Percentiles rank a stretch among this genome's conserved stretches.
Evolutionary conservation across 176 grass and related monocot species (phyloP).

Genomic region (Thinopyrum elongatum): DNA sequence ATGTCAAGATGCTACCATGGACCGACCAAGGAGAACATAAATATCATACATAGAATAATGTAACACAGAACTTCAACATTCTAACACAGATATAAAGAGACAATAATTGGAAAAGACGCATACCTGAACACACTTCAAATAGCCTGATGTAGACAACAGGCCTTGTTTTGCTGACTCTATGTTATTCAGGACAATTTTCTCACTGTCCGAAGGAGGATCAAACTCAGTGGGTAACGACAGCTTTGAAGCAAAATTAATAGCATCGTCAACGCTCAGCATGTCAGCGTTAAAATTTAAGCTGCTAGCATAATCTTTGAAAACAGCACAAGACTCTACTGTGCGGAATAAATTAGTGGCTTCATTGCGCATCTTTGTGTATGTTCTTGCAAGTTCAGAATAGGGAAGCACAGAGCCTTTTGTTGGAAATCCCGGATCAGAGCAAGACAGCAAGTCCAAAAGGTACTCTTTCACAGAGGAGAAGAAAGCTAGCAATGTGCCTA

Average conservation of each 20-base stretch:
- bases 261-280: conserved; percentile 67
- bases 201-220: conserved; percentile 38
- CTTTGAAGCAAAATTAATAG: conserved; percentile 78
- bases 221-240: conserved; percentile 55
- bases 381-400: conserved; percentile 93
- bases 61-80: background rate
- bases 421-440: conserved; percentile 88
- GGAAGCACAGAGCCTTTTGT: conserved; percentile 82
- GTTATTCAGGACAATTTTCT: conserved; percentile 57
- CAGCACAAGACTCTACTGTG: conserved; percentile 54
- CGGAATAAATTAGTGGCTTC: conserved; percentile 67
- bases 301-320: conserved; percentile 53
- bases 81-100: conserved; percentile 21
- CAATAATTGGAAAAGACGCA: conserved; percentile 11
- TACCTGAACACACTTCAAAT: conserved; percentile 98
- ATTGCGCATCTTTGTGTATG: conserved; percentile 81
- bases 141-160: conserved; percentile 83
- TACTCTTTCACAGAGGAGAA: conserved; percentile 74
- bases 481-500: conserved; percentile 52
- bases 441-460: conserved; percentile 75
- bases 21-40: too few relatives aligned
- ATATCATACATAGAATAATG: too few relatives aligned
- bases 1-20: conserved; percentile 9
- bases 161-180: conserved; percentile 85
- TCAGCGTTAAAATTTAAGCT: conserved; percentile 57